Evolutionary conservation across 352 stramenopile genomes (phyloP), one percentile per base, ranked within the genome.

Genomic region (Phytophthora litchii): DNA sequence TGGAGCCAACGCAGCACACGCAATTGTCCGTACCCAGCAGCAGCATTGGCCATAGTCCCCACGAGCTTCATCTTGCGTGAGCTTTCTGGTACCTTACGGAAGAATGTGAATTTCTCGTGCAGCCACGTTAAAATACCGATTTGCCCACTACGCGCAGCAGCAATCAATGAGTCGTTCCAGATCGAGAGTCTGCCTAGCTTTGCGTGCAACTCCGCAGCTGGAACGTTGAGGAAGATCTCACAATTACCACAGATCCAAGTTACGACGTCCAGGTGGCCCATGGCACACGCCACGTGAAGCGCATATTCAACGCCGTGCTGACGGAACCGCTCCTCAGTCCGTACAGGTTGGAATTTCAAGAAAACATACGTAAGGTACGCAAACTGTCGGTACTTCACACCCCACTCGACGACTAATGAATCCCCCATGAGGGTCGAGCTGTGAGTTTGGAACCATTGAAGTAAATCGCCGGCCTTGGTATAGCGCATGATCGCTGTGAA

Each of bases 201-300:
- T 16, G 61, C 54, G 27, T 64, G 66, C 9, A 74, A 46, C 34
- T 68, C 55, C 0, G 55, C 44, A 10, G 66, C 66, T 8, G 60
- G 60, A 3, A 74, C 52, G 2, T 68, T 67, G 5, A 74, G 20
- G 31, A 74, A 70, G 8, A 74, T 71, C 55, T 71, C 60, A 27
- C 60, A 71, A 36, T 70, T 74, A 4, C 54, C 66, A 36, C 60
- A 74, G 34, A 80, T 70, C 68, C 72, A 80, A 13, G 52, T 64
- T n/a, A 80, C 59, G 14, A 78, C 62, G 32, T 70, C 54, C n/a
- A 70, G 16, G 36, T 78, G 64, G 1, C 67, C 72, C 55, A 73
- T 64, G 6, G 68, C 44, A 31, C 64, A 66, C 3, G 72, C 67
- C 7, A 70, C 64, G 3, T 64, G 60, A 2, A 80, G 44, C 8